A percentile compares a stretch with the other conserved stretches of the same genome.
phyloP scores from a whole-genome alignment of 345 rosid species.

The Alliaria petiolata region DNA sequence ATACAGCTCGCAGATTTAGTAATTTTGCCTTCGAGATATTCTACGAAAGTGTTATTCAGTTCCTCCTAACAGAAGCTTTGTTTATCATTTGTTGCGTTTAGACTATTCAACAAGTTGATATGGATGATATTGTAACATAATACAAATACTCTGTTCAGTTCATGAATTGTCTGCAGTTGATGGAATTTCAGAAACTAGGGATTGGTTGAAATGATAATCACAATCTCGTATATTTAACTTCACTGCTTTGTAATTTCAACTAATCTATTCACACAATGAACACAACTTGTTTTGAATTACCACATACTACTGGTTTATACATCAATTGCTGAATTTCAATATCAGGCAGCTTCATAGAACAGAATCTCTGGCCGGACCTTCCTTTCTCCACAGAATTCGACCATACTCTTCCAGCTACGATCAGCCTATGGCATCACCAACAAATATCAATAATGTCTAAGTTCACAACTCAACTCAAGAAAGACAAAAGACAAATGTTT shows the following conservation, averaged over 20 bases:
- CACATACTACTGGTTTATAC: no score
- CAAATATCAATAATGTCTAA: not conserved
- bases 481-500: not conserved
- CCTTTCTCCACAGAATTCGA: slow-evolving; percentile 12
- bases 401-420: slow-evolving; percentile 20
- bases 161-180: not conserved
- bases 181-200: not conserved
- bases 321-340: no score
- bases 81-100: not conserved
- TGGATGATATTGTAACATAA: not conserved
- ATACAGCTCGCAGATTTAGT: not conserved
- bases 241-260: not conserved
- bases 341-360: slow-evolving; percentile 16
- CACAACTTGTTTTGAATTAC: no score
- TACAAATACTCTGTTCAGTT: not conserved
- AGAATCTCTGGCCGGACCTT: slow-evolving; percentile 25
- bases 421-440: not conserved
- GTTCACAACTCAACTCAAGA: not conserved
- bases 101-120: not conserved
- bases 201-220: not conserved
- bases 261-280: no score
- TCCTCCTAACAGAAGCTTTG: not conserved
- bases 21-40: no score
- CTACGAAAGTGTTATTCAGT: no score
- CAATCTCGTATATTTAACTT: no score